phyloP scores from a whole-genome alignment of 371 early-diverging fungal species.

The Lichtheimia hyalospora region DNA sequence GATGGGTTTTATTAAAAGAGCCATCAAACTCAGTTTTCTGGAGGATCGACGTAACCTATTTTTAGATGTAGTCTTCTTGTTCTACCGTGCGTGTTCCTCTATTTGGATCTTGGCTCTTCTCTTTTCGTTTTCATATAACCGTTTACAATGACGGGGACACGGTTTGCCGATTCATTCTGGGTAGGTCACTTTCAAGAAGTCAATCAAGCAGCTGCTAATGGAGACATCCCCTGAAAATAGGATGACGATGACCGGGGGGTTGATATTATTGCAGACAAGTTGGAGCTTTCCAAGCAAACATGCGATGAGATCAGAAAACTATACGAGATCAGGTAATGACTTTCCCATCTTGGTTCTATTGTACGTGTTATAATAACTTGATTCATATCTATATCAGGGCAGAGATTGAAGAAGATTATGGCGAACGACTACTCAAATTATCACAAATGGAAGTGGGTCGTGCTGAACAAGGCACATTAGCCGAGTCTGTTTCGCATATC shows the following conservation, averaged over 20 bases:
- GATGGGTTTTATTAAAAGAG: too few species aligned
- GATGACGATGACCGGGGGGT: conserved; percentile 21
- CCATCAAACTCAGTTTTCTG: neutral
- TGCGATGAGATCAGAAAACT: conserved; percentile 23
- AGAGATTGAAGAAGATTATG: conserved; percentile 31
- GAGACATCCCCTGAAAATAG: neutral
- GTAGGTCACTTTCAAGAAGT: neutral
- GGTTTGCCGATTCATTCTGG: conserved; percentile 18
- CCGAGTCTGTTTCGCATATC: conserved; percentile 24
- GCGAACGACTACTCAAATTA: conserved; percentile 22
- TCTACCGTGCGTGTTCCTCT: neutral
- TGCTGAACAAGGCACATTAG: conserved; percentile 25
- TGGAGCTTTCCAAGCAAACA: conserved; percentile 20
- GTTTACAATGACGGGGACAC: conserved; percentile 2
- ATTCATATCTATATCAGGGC: conserved; percentile 10
- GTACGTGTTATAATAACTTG: neutral
- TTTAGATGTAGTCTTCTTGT: too few species aligned
- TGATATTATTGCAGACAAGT: conserved; percentile 9
- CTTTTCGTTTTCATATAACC: too few species aligned
- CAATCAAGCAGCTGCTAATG: neutral
- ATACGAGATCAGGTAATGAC: conserved; percentile 21
- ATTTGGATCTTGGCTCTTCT: neutral
- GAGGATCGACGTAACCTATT: neutral
- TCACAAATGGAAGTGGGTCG: conserved; percentile 24
- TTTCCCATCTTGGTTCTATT: neutral